phyloP scores from a whole-genome alignment of 495 filamentous ascomycete genomes.

The Penicillium samsonianum region DNA sequence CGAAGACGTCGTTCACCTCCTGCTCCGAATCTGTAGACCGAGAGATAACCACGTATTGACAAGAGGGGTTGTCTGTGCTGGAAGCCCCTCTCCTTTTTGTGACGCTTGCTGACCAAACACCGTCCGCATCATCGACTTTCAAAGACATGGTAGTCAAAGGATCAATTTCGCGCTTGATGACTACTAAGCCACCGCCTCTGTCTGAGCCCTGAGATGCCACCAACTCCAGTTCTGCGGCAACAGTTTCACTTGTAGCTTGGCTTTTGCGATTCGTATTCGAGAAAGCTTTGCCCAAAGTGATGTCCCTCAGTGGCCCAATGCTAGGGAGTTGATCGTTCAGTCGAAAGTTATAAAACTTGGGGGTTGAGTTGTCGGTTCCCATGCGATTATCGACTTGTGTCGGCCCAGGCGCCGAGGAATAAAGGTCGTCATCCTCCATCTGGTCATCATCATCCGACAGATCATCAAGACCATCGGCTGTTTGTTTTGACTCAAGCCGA shows the following conservation, averaged over 20 bases:
- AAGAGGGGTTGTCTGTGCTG: conserved; percentile 45
- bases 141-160: conserved; percentile 64
- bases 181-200: conserved; percentile 65
- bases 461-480: conserved; percentile 44
- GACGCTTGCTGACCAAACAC: conserved; percentile 41
- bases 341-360: conserved; percentile 68
- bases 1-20: conserved; percentile 45
- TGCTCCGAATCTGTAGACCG: conserved; percentile 33
- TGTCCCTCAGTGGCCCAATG: conserved; percentile 73
- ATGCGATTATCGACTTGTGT: conserved; percentile 21
- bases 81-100: conserved; percentile 14
- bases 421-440: conserved; percentile 69
- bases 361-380: conserved; percentile 20
- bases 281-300: conserved; percentile 60
- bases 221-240: conserved; percentile 64
- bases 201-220: conserved; percentile 71
- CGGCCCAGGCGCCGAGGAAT: conserved; percentile 50
- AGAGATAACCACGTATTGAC: conserved; percentile 43
- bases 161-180: conserved; percentile 74
- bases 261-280: conserved; percentile 6
- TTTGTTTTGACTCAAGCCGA: conserved; percentile 52
- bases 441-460: conserved; percentile 50
- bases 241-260: conserved; percentile 30
- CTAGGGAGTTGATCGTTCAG: conserved; percentile 75
- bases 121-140: conserved; percentile 33